phyloP scores from a whole-genome alignment of 1,139 yeast genomes.

The Candida sp. region DNA sequence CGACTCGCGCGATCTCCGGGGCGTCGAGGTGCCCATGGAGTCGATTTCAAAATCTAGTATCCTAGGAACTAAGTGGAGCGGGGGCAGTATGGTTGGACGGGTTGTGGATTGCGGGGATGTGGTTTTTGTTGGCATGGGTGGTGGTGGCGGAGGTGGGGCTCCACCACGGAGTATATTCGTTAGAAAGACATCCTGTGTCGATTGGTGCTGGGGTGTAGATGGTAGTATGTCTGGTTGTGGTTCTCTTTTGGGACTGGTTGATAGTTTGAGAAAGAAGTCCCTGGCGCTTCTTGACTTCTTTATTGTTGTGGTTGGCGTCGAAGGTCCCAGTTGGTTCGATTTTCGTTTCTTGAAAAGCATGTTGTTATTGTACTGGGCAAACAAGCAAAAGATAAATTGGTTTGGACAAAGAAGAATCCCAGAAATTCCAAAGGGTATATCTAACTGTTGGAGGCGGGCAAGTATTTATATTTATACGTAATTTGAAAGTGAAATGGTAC shows the following conservation, averaged over 20 bases:
- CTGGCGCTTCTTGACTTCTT: slow-evolving; percentile 13
- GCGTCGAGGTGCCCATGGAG: slow-evolving; percentile 5
- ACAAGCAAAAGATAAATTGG: not conserved
- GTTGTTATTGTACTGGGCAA: not conserved
- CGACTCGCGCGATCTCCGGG: not conserved
- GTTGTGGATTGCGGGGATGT: not conserved
- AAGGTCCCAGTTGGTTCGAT: not conserved
- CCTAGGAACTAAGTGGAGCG: not conserved
- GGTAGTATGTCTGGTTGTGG: not conserved
- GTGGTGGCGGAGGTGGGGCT: not conserved
- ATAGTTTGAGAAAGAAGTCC: slow-evolving; percentile 11
- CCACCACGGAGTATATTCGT: not conserved
- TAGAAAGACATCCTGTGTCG: not conserved
- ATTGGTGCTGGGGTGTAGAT: not conserved
- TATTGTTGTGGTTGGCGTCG: not conserved
- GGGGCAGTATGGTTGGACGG: not conserved
- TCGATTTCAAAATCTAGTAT: slow-evolving; percentile 10
- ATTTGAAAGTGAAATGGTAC: no score
- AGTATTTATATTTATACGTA: not conserved
- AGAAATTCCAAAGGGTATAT: not conserved
- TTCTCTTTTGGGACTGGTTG: not conserved
- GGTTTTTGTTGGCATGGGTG: not conserved
- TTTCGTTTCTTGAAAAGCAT: slow-evolving; percentile 3
- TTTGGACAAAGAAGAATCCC: not conserved
- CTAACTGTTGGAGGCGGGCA: not conserved